Conservation (phyloP, 2,329 filamentous ascomycete species). For the Exophiala alcalophila region DNA sequence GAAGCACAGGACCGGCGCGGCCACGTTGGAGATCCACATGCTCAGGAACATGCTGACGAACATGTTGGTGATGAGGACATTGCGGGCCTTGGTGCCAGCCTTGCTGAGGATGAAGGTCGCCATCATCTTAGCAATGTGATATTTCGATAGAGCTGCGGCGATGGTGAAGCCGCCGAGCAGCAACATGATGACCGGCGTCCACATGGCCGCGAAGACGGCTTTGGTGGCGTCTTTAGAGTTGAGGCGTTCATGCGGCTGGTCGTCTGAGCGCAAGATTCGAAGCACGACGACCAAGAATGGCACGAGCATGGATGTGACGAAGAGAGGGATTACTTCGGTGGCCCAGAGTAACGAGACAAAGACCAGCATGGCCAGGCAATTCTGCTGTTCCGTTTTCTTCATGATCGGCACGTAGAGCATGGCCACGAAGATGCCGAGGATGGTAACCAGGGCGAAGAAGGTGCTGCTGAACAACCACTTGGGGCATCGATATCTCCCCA, state of each 20-base stretch:
- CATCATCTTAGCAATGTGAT: conserved; percentile 95
- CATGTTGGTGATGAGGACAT: conserved; percentile 96
- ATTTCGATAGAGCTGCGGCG: conserved; percentile 91
- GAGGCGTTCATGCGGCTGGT: conserved; percentile 66
- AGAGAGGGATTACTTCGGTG: conserved; percentile 94
- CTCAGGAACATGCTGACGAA: conserved; percentile 95
- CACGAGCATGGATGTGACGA: conserved; percentile 90
- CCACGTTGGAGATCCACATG: conserved; percentile 99
- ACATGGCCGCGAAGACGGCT: conserved; percentile 93
- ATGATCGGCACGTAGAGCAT: conserved; percentile 78
- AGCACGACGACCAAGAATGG: conserved; percentile 90
- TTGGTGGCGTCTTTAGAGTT: conserved; percentile 75
- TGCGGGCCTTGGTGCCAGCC: conserved; percentile 83
- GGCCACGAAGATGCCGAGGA: conserved; percentile 69
- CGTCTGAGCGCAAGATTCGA: conserved; percentile 75
- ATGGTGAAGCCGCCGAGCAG: conserved; percentile 94
- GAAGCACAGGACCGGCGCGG: conserved; percentile 93
- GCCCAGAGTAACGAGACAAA: conserved; percentile 96
- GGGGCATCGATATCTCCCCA: conserved; percentile 73
- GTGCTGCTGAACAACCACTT: conserved; percentile 80
- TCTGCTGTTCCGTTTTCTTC: conserved; percentile 85
- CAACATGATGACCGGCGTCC: conserved; percentile 98
- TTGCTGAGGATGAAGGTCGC: conserved; percentile 95
- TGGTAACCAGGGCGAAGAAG: conserved; percentile 70
- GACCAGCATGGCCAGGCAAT: conserved; percentile 87